Conservation (phyloP, 805 yeast species). For the Saccharomycopsis lassenensis region DNA sequence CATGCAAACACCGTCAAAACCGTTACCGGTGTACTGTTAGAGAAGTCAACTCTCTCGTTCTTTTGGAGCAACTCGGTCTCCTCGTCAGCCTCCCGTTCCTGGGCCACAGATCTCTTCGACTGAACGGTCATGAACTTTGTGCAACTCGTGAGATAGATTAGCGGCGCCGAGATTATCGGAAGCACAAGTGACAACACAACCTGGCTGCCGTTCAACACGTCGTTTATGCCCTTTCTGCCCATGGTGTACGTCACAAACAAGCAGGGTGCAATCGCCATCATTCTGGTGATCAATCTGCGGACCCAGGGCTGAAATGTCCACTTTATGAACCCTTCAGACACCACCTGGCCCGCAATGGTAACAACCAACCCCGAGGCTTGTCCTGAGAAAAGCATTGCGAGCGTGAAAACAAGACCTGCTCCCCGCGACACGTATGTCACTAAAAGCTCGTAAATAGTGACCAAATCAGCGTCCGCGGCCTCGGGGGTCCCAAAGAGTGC, state of each 20-base stretch:
- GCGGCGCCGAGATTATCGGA: slow-evolving; percentile 78
- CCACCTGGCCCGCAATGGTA: slow-evolving; percentile 88
- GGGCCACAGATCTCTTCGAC: neutral
- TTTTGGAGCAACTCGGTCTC: neutral
- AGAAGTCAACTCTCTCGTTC: slow-evolving; percentile 28
- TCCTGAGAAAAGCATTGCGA: slow-evolving; percentile 77
- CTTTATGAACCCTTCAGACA: slow-evolving; percentile 78
- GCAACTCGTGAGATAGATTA: slow-evolving; percentile 69
- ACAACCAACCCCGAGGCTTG: slow-evolving; percentile 89
- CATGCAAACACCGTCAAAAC: slow-evolving; percentile 48
- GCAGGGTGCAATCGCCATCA: slow-evolving; percentile 76
- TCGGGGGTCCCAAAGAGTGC: slow-evolving; percentile 62
- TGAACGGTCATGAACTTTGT: slow-evolving; percentile 54
- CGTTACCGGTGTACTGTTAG: slow-evolving; percentile 35
- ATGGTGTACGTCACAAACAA: slow-evolving; percentile 57
- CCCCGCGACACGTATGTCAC: slow-evolving; percentile 51
- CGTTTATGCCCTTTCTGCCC: slow-evolving; percentile 62
- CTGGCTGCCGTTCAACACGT: slow-evolving; percentile 73
- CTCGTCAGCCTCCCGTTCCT: neutral
- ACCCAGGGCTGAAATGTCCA: slow-evolving; percentile 79
- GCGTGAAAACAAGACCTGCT: slow-evolving; percentile 76
- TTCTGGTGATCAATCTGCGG: slow-evolving; percentile 66
- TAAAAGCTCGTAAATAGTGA: slow-evolving; percentile 61
- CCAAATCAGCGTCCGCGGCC: slow-evolving; percentile 70
- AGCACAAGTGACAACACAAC: slow-evolving; percentile 71